Evolutionary conservation across 768 basidiomycete genomes (phyloP), one percentile per base, ranked within the genome.

Genomic region (Leucocoprinus birnbaumii): DNA sequence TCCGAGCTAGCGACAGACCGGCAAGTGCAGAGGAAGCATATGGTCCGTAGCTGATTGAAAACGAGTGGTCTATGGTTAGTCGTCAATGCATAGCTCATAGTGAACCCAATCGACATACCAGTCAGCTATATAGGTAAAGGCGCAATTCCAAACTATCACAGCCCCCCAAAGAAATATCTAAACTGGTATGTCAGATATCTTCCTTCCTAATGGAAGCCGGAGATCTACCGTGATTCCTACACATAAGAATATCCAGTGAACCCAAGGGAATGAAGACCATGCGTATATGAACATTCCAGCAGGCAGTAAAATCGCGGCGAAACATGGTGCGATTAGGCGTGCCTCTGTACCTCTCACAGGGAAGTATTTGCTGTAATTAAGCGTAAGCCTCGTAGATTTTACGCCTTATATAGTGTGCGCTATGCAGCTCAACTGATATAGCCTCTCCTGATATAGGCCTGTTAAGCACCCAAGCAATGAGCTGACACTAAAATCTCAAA

Each of bases 1-100:
- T 83, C 78, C 86, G 73, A 54, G 78, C 75, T 55, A 87, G 71
- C 61, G 80, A 83, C 65, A 87, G 85, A 2, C 80, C 87, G 1
- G 87, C 86, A 16, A 87, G 69, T 9, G 86, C 86, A 0, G 84
- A 86, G 0, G 84, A 86, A 3, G 87, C 86, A 62, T 82, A 87
- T 6, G 78, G 77, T 1, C 80, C 80, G 53, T 83, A 82, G 57
- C 82, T 73, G 25, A 19, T 18, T 52, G 3, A 50, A 9, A 19
- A 22, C 38, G 38, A 25, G 47, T 8, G n/a, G n/a, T n/a, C n/a
- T n/a, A n/a, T 10, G 41, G 27, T 26, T 25, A 22, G 4, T 25
- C 11, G 25, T 27, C 7, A 37, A 38, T 18, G 7, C 1, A 19
- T 18, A 19, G 16, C n/a, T n/a, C n/a, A 22, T 19, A 18, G 47